Base-by-base conservation (phyloP, 208 protist species). In the Lotmaria passim region DNA sequence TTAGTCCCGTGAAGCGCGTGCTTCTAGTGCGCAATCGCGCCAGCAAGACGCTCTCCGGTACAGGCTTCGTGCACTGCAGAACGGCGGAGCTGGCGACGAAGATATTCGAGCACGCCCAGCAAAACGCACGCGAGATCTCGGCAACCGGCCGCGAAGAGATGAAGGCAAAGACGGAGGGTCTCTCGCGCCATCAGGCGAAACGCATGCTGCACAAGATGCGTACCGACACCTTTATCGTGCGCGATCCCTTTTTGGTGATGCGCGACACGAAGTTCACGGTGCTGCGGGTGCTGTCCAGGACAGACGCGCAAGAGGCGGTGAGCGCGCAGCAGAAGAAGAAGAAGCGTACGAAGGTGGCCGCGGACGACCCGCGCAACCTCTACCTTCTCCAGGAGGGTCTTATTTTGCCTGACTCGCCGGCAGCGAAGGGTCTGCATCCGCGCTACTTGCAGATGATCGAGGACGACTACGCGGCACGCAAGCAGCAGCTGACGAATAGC, bases 351-450 rank as follows among this genome's bases (percentile, higher is more conserved):
- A 95, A 96, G 74, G 86, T 94, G 55, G 91, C 89, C 21, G 89
- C 84, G 14, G 90, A 96, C 67, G 94, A 97, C 61, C 90, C 90
- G 46, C 85, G 94, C 8, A 90, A 96, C 69, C 65, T 97, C 26
- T 94, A 95, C 63, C 67, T 97, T 3, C 75, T 96, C 10, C 85
- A 96, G 74, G 90, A 96, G 70, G 94, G 94, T 53, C 83, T 93
- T 41, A 89, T 97, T 65, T 46, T 87, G 12, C 79, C 89, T 0
- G 83, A 94, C 62, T 90, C 81, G 14, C 76, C 91, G 12, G 90
- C 89, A 30, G 92, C 91, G 0, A 82, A 83, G 24, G 87, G 81
- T n/a, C 75, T 97, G 47, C 89, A 89, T 55, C 83, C 83, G 30
- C 79, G 79, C 30, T 91, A 94, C 67, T 64, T 97, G 62, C 77